These are phyloP conservation scores for Nitzschia sp. DNA, from an alignment of 108 stramenopile species.

Conservation along the genomic window DNA sequence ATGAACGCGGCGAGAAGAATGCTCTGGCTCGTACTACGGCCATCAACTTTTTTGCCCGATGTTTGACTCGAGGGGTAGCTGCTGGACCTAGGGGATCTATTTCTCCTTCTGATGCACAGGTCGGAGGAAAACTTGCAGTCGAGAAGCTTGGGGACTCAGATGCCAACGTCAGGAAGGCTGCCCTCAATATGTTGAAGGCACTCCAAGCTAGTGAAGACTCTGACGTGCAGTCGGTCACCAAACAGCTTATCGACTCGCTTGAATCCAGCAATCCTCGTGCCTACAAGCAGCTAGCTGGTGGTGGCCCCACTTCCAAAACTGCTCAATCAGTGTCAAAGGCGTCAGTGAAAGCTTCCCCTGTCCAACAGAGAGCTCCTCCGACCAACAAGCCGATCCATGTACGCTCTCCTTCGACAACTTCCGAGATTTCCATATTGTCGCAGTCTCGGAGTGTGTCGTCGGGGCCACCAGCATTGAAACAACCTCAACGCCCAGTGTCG, in stretches of 20 bases:
- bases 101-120: conserved; percentile 32
- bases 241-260: conserved; percentile 39
- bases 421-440: background rate
- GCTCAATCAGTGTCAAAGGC: background rate
- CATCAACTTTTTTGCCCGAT: conserved; percentile 69
- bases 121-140: conserved; percentile 42
- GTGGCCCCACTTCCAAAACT: background rate
- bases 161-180: conserved; percentile 66
- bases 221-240: conserved; percentile 24
- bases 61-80: conserved; percentile 44
- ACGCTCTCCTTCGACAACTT: background rate
- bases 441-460: background rate
- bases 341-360: background rate
- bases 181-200: conserved; percentile 47
- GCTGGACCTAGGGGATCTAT: conserved; percentile 60
- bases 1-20: conserved; percentile 83
- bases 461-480: background rate
- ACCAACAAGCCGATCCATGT: background rate
- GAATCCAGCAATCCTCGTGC: conserved; percentile 62
- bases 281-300: conserved; percentile 43
- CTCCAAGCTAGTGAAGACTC: conserved; percentile 49
- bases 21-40: conserved; percentile 58
- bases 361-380: background rate
- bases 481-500: background rate
- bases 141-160: conserved; percentile 76